These are phyloP conservation scores for Chlorociboria aeruginascens DNA, from an alignment of 495 filamentous ascomycete genomes.

Conservation along the genomic window DNA sequence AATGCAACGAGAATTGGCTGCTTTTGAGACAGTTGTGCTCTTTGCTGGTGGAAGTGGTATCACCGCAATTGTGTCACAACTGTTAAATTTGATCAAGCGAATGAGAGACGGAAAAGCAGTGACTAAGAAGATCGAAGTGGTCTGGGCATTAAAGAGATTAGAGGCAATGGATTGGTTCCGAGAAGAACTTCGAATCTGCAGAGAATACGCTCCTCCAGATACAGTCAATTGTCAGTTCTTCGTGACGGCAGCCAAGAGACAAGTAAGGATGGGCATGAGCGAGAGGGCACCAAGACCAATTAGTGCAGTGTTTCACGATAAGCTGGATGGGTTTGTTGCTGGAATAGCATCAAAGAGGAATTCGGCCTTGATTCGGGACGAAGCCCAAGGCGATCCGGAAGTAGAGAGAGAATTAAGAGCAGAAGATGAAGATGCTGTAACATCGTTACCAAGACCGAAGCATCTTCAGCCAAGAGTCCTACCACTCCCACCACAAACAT, in stretches of 20 bases:
- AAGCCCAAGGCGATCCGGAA: constrained; percentile 68
- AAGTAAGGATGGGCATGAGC: constrained; percentile 26
- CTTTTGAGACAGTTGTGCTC: constrained; percentile 86
- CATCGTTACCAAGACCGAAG: constrained; percentile 58
- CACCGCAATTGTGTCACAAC: constrained; percentile 81
- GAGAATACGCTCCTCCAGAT: constrained; percentile 72
- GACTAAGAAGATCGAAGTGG: constrained; percentile 75
- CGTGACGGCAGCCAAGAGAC: constrained; percentile 62
- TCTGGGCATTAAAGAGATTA: constrained; percentile 81
- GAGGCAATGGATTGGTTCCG: constrained; percentile 98
- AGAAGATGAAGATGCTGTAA: constrained; percentile 80
- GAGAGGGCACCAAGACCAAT: constrained; percentile 45
- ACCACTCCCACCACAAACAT: constrained; percentile 24
- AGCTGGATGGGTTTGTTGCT: constrained; percentile 70
- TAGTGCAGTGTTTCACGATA: constrained; percentile 65
- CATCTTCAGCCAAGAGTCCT: constrained; percentile 39
- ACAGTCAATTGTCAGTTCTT: constrained; percentile 89
- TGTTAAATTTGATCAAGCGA: constrained; percentile 84
- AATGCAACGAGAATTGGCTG: constrained; percentile 80
- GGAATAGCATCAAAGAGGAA: constrained; percentile 72
- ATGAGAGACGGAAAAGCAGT: constrained; percentile 90
- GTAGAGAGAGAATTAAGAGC: constrained; percentile 65
- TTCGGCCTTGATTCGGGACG: constrained; percentile 66
- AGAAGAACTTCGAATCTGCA: constrained; percentile 83
- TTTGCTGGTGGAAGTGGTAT: constrained; percentile 92